These are phyloP conservation scores for Phytophthora crassamura DNA, from an alignment of 352 stramenopile genomes.

Conservation along the genomic window DNA sequence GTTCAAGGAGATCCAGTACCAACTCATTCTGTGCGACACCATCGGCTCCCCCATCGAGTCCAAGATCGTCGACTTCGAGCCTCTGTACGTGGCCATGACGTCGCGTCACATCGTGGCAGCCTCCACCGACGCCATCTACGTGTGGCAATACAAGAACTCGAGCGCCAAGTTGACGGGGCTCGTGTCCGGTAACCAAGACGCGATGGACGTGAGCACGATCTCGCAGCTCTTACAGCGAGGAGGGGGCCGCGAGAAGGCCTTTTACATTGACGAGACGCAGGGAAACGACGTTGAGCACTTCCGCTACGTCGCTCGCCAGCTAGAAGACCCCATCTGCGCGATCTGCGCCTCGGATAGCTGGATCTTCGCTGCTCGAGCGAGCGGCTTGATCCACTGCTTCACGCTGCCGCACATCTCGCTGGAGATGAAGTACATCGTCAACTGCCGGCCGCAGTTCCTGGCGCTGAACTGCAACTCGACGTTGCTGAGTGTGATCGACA, in stretches of 20 bases:
- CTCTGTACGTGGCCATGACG: constrained; percentile 90
- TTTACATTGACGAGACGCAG: constrained; percentile 90
- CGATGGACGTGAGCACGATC: constrained; percentile 64
- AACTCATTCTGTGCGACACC: constrained; percentile 88
- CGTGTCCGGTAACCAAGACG: constrained; percentile 46
- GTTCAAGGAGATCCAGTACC: constrained; percentile 82
- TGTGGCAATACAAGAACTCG: constrained; percentile 94
- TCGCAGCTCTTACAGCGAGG: constrained; percentile 70
- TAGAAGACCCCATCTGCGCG: constrained; percentile 88
- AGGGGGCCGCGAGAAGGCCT: constrained; percentile 86
- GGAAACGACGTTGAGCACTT: constrained; percentile 79
- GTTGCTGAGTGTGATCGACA: constrained; percentile 90
- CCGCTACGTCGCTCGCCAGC: constrained; percentile 65
- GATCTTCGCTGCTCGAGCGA: constrained; percentile 85
- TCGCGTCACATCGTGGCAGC: constrained; percentile 81
- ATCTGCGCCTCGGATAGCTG: constrained; percentile 87
- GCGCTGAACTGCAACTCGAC: constrained; percentile 92
- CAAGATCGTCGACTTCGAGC: constrained; percentile 88
- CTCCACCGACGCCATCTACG: constrained; percentile 87
- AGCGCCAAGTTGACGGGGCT: constrained; percentile 79
- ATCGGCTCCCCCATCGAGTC: constrained; percentile 86
- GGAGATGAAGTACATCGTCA: constrained; percentile 92
- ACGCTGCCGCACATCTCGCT: constrained; percentile 92
- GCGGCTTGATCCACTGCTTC: constrained; percentile 90
- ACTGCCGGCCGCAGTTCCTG: constrained; percentile 79